Evolutionary conservation across 805 yeast species (phyloP).

Genomic region (Zygoascus ofunaensis): DNA sequence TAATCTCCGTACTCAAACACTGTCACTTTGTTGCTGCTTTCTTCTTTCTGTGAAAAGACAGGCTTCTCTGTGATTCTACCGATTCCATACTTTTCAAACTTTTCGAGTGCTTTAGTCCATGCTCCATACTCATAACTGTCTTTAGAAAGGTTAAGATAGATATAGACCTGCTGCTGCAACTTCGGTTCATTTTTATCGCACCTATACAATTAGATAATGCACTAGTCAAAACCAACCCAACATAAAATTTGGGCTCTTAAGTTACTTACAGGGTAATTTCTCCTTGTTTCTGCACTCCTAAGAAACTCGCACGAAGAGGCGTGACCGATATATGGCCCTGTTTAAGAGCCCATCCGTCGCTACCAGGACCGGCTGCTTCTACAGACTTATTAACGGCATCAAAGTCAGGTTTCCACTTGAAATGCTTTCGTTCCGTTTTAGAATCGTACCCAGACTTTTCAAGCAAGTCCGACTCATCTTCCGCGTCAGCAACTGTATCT

Average conservation of each 20-base stretch:
- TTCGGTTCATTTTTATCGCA: conserved; percentile 1
- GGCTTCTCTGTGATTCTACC: not conserved
- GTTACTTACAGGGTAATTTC: conserved; percentile 44
- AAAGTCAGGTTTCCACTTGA: conserved; percentile 81
- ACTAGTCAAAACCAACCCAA: no score
- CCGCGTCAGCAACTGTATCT: conserved; percentile 25
- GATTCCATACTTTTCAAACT: conserved; percentile 8
- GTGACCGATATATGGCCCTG: conserved; percentile 58
- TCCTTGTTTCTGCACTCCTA: conserved; percentile 46
- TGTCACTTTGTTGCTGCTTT: no score
- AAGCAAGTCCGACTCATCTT: conserved; percentile 30
- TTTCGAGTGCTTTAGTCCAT: conserved; percentile 13
- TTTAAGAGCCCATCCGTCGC: conserved; percentile 64
- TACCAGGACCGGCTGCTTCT: conserved; percentile 35
- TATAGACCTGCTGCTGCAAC: conserved; percentile 4
- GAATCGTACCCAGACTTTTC: not conserved
- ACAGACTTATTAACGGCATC: conserved; percentile 51
- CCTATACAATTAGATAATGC: conserved; percentile 8
- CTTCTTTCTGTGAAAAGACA: no score
- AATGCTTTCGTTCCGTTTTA: conserved; percentile 35
- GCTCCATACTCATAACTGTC: conserved; percentile 17
- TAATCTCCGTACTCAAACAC: conserved; percentile 81
- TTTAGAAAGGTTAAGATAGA: conserved; percentile 2
- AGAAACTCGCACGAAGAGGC: conserved; percentile 64
- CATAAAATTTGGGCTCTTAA: not conserved